These are phyloP conservation scores for Curvularia spicifera DNA, from an alignment of 2,329 filamentous ascomycete genomes.

Conservation along the genomic window DNA sequence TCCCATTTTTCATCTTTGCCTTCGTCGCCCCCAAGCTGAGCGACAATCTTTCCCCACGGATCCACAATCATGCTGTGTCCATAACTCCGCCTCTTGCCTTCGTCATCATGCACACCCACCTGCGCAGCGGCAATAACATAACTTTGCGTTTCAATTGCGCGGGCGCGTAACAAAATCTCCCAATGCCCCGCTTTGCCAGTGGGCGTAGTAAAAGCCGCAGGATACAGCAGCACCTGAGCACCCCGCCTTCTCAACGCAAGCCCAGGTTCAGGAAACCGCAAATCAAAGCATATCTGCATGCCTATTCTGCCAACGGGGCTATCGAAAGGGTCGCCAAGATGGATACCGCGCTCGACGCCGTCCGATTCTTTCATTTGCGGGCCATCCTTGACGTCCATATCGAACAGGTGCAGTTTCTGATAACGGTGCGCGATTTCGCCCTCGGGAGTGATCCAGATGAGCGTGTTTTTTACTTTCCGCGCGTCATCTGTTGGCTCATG, in stretches of 20 bases:
- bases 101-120: slow-evolving; percentile 70
- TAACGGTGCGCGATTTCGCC: slow-evolving; percentile 70
- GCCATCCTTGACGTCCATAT: slow-evolving; percentile 66
- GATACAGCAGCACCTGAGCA: slow-evolving; percentile 82
- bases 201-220: slow-evolving; percentile 86
- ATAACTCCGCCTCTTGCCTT: slow-evolving; percentile 74
- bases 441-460: slow-evolving; percentile 69
- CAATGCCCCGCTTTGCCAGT: slow-evolving; percentile 83
- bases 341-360: slow-evolving; percentile 64
- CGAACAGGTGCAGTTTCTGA: slow-evolving; percentile 91
- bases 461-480: slow-evolving; percentile 66
- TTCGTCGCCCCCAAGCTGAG: slow-evolving; percentile 65
- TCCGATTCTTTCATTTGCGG: slow-evolving; percentile 68
- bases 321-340: slow-evolving; percentile 72
- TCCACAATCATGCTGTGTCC: slow-evolving; percentile 85
- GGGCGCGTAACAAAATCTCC: slow-evolving; percentile 76
- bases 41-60: slow-evolving; percentile 81
- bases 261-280: slow-evolving; percentile 80
- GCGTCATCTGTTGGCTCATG: slow-evolving; percentile 61
- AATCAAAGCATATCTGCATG: slow-evolving; percentile 86
- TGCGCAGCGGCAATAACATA: slow-evolving; percentile 90
- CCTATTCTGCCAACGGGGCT: slow-evolving; percentile 77
- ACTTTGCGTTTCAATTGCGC: slow-evolving; percentile 87
- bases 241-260: slow-evolving; percentile 68
- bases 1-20: slow-evolving; percentile 44